Evolutionary conservation across 2,329 filamentous ascomycete species (phyloP), one percentile per base, ranked within the genome.

Genomic region (Rhinocladiella mackenziei): DNA sequence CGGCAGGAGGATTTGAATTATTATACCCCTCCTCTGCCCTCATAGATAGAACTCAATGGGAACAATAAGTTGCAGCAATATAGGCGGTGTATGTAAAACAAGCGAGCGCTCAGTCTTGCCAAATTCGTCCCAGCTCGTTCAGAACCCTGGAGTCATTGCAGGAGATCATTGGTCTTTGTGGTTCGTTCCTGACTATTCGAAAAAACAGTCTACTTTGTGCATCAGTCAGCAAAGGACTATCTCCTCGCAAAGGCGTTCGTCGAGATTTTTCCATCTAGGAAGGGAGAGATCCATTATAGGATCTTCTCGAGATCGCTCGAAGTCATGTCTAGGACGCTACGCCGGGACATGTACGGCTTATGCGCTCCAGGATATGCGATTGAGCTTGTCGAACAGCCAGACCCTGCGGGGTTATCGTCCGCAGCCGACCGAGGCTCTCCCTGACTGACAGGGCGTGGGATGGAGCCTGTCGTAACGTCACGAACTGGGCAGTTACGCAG

Each of bases 301-400:
- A 26, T 37, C 31, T 34, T 34, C 31, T 34, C 31, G n/a, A 34
- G 31, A 15, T 34, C 31, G n/a, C 31, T 34, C 31, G 15, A 34
- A 34, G 15, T 34, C 17, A 34, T 34, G 31, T 34, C 5, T 34
- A 34, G 31, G 15, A 34, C 14, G 14, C 31, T 34, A 34, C 31
- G n/a, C 31, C 31, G 31, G 31, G 31, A 34, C 31, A 34, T 34
- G 10, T 34, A 34, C n/a, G 31, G 31, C 31, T 34, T 34, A 6
- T 5, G 14, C 10, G 31, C 5, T 34, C 31, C 14, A 34, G 31
- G 31, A 34, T 34, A 34, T 34, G 14, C 31, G 31, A 34, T 34
- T 34, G 14, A 34, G n/a, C 31, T 5, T 3, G 14, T 34, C 31
- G 17, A 34, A 34, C 31, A 34, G 31, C 31, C 14, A 34, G 31